A percentile compares a stretch with the other conserved stretches of the same genome.
Evolutionary conservation across 257 asterid genomes (phyloP).

Genomic region (Solanum corneliomulleri): DNA sequence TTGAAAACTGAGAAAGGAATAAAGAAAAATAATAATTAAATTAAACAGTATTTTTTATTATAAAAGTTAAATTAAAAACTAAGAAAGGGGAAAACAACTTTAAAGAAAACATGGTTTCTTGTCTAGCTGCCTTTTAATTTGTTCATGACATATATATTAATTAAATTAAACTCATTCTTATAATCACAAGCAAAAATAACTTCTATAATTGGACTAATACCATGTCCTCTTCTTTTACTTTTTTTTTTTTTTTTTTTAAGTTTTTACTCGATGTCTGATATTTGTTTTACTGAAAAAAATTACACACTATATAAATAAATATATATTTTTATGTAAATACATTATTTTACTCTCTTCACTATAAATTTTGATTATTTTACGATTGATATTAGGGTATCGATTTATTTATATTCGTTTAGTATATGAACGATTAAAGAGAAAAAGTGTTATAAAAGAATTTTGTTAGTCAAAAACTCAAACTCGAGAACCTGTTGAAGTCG

Average conservation of each 20-base stretch:
- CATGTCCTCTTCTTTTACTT: conserved; percentile 25
- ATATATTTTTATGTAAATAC: too few relatives aligned
- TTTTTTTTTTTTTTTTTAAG: not conserved
- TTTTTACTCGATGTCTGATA: not conserved
- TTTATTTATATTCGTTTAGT: not conserved
- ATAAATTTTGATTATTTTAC: not conserved
- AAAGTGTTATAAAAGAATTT: not conserved
- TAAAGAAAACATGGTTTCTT: conserved; percentile 37
- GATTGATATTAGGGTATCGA: not conserved
- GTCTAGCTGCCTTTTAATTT: not conserved
- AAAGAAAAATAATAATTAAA: not conserved
- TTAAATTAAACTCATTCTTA: not conserved
- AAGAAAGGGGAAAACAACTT: conserved; percentile 30
- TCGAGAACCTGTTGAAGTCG: not conserved
- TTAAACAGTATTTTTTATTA: conserved; percentile 6
- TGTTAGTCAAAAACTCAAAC: fast-evolving
- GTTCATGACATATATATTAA: not conserved
- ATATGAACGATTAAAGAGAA: not conserved
- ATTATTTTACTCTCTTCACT: not conserved
- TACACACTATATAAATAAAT: not conserved
- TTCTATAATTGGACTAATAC: conserved; percentile 7
- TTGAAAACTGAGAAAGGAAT: not conserved
- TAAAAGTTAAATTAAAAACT: conserved; percentile 26
- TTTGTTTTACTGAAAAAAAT: too few relatives aligned
- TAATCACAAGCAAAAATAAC: not conserved